A percentile compares a stretch with the other conserved stretches of the same genome.
These are phyloP conservation scores for Saccharomyces hybrid DNA, from an alignment of 1,139 yeast genomes.

Conservation along the genomic window DNA sequence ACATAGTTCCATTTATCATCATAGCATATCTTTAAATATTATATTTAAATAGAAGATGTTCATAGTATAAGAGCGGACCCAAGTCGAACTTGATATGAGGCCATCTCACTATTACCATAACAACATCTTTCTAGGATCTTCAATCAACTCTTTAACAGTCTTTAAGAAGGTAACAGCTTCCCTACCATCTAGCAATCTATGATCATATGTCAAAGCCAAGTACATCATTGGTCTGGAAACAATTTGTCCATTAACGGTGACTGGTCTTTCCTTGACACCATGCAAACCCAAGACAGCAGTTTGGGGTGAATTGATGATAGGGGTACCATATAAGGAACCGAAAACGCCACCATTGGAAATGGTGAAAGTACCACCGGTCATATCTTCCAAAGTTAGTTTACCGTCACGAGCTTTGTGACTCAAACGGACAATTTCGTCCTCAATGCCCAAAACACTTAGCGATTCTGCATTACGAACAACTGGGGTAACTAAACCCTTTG, in stretches of 20 bases:
- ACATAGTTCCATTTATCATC: neutral
- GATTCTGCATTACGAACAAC: slow-evolving; percentile 97
- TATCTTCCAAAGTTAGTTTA: slow-evolving; percentile 92
- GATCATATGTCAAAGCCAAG: slow-evolving; percentile 96
- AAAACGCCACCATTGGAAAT: slow-evolving; percentile 99
- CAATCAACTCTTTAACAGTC: slow-evolving; percentile 92
- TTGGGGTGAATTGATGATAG: slow-evolving; percentile 97
- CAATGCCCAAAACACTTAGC: slow-evolving; percentile 79
- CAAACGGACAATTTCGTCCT: slow-evolving; percentile 70
- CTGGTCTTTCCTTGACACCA: slow-evolving; percentile 97
- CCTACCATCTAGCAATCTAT: slow-evolving; percentile 96
- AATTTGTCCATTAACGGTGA: slow-evolving; percentile 90
- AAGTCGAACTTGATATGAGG: neutral
- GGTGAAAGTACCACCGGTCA: slow-evolving; percentile 99
- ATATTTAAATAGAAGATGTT: neutral
- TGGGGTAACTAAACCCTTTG: slow-evolving; percentile 98
- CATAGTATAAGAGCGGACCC: neutral
- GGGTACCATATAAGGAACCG: slow-evolving; percentile 97
- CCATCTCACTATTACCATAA: slow-evolving; percentile 38
- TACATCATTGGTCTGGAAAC: slow-evolving; percentile 99
- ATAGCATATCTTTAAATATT: neutral
- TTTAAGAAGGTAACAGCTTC: slow-evolving; percentile 97
- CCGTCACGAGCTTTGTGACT: slow-evolving; percentile 96
- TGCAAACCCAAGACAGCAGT: slow-evolving; percentile 97
- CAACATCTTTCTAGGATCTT: slow-evolving; percentile 98